Base-by-base conservation (phyloP, 140 eudicot species). In the Stevia rebaudiana region DNA sequence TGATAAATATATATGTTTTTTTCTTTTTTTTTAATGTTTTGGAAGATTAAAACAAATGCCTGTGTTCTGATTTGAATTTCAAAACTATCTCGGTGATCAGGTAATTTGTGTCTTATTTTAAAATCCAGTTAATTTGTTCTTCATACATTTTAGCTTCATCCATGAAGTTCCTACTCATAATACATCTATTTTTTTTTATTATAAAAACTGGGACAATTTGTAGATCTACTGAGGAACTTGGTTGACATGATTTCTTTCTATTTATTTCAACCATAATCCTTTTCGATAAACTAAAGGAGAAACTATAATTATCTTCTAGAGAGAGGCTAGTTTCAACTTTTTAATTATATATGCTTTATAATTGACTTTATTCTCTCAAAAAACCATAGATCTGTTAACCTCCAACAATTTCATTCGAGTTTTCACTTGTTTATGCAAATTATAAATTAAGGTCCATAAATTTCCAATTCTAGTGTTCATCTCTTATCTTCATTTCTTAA, bases 311-410 rank as follows among this genome's bases (percentile, higher is more conserved):
- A 36, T 37, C 48, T 65, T 15, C 49, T 39, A 58, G 79, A 73
- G 59, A 63, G 71, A 63, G 73, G 57, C 43, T 36, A 22, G 54
- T 55, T 65, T 65, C 46, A 44, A 65, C 73, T 65, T 67, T 58
- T 48, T n/a, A n/a, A n/a, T n/a, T 59, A 58, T 67, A 28, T 1
- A n/a, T 1, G 64, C 64, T 64, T 59, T 67, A 0, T 48, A 67
- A 74, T 67, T 67, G 70, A 74, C 79, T 67, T 67, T 35, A 44
- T 25, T 74, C 28, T 23, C 63, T 37, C 57, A 39, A 52, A 67
- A 50, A 48, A 48, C 59, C 28, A 39, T 60, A 68, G 74, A 74
- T 74, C 79, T 74, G 65, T 50, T 44, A 58, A 59, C 57, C 56
- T 54, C 49, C 65, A 65, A 39, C 61, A 77, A 58, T 25, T 49